Percentiles rank a stretch among this genome's conserved stretches.
Evolutionary conservation across 768 basidiomycete genomes (phyloP).

Genomic region (Multifurca ochricompacta): DNA sequence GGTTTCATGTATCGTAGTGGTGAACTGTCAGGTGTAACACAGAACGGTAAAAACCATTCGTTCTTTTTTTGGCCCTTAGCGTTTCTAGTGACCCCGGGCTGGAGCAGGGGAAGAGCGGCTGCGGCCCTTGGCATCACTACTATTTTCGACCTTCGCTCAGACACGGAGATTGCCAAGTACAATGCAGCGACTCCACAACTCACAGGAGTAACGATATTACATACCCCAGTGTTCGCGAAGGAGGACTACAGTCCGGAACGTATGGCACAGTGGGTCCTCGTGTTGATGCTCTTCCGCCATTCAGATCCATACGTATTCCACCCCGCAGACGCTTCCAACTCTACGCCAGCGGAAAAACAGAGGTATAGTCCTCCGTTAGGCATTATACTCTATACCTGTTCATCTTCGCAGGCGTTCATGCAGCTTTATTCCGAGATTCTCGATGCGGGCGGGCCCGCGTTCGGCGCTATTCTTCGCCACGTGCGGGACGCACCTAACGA

Average conservation of each 20-base stretch:
- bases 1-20: slow-evolving; percentile 58
- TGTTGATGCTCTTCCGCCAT: background rate
- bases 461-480: slow-evolving; percentile 65
- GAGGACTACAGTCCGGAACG: slow-evolving; percentile 82
- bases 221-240: slow-evolving; percentile 53
- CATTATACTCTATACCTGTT: background rate
- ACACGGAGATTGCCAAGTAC: slow-evolving; percentile 72
- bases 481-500: slow-evolving; percentile 61
- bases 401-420: slow-evolving; percentile 57
- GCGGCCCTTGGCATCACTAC: slow-evolving; percentile 54
- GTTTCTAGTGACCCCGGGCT: background rate
- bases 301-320: background rate
- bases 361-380: slow-evolving; percentile 36
- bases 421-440: slow-evolving; percentile 75
- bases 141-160: slow-evolving; percentile 73
- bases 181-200: slow-evolving; percentile 55
- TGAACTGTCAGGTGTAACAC: slow-evolving; percentile 62
- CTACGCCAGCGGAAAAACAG: slow-evolving; percentile 74
- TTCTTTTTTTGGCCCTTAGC: background rate
- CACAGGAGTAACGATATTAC: slow-evolving; percentile 52
- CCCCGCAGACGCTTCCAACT: slow-evolving; percentile 54
- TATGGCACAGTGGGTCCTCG: slow-evolving; percentile 73
- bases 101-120: slow-evolving; percentile 50
- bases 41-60: slow-evolving; percentile 44
- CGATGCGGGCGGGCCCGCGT: slow-evolving; percentile 60